Evolutionary conservation across 148 eudicot species (phyloP), one percentile per base, ranked within the genome.

Genomic region (Oxyria digyna): DNA sequence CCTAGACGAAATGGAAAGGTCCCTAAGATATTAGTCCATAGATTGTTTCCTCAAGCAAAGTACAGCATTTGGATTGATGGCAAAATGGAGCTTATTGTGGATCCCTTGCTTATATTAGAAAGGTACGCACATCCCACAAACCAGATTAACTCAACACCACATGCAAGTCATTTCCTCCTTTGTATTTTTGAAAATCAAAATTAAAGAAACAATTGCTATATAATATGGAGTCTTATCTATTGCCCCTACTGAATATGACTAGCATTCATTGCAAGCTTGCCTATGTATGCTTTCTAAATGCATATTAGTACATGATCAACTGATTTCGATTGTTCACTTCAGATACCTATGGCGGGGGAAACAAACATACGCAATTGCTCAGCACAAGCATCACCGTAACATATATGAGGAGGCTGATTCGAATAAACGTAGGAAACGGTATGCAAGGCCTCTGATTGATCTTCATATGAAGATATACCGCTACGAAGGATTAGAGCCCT

Each of bases 11-110:
- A 93, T n/a, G 98, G 98, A 68, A 93, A 93, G 74, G 86, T 93
- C 72, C 96, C 98, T 1, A 93, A 93, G 76, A 93, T 93, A 78
- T 78, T 93, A 77, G 84, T 89, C 24, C 98, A 88, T 50, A 77
- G 98, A 72, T 80, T 94, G 77, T 94, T 94, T 81, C 96, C 98
- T 52, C 86, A 85, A 76, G 91, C 92, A 46, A 77, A 78, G 75
- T 89, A 94, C 79, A 94, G 98, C 78, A 93, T 93, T 69, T 90
- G 98, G 96, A 82, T 93, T 78, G 98, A 93, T 86, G 98, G 96
- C 43, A 93, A 93, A 85, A 93, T 93, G 98, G 96, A 93, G 92
- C 87, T 93, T 15, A 78, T 88, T 49, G 98, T 93, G 71, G 98
- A 93, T 79, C 98, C 98, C 8, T 77, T 93, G 80, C 91, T 90